Percentiles rank a stretch among this genome's conserved stretches.
Evolutionary conservation across 2,329 filamentous ascomycete species (phyloP).

Genomic region (Fusarium beomiforme): DNA sequence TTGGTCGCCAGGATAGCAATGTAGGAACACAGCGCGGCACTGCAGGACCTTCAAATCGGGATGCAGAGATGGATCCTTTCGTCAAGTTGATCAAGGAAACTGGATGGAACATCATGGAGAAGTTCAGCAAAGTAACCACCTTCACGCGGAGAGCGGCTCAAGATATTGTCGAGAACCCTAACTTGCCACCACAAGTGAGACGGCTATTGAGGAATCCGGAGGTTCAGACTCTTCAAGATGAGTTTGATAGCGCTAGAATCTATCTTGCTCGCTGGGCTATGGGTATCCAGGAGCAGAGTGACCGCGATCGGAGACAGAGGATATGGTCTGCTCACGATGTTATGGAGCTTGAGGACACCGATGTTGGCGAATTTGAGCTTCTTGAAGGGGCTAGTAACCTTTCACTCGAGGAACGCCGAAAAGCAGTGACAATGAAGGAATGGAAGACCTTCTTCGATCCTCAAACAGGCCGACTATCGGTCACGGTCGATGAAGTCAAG

Average conservation of each 20-base stretch:
- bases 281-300: slow-evolving; percentile 97
- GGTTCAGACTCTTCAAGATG: slow-evolving; percentile 93
- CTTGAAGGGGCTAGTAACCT: slow-evolving; percentile 81
- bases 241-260: slow-evolving; percentile 94
- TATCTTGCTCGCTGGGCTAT: slow-evolving; percentile 98
- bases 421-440: slow-evolving; percentile 81
- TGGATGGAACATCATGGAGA: slow-evolving; percentile 95
- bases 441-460: slow-evolving; percentile 93
- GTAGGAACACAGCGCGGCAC: slow-evolving; percentile 43
- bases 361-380: slow-evolving; percentile 95
- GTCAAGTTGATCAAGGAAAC: slow-evolving; percentile 95
- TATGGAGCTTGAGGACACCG: slow-evolving; percentile 91
- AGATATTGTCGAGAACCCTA: slow-evolving; percentile 90
- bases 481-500: slow-evolving; percentile 93
- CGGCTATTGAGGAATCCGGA: slow-evolving; percentile 89
- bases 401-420: slow-evolving; percentile 79
- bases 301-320: slow-evolving; percentile 82
- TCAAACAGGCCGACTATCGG: slow-evolving; percentile 75
- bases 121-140: slow-evolving; percentile 96
- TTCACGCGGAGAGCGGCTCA: slow-evolving; percentile 93
- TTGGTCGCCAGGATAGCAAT: slow-evolving; percentile 47
- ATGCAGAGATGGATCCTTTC: slow-evolving; percentile 89
- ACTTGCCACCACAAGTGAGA: slow-evolving; percentile 86
- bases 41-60: slow-evolving; percentile 56
- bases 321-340: slow-evolving; percentile 96